These are phyloP conservation scores for Amanita molliuscula DNA, from an alignment of 768 basidiomycete genomes.

Conservation along the genomic window DNA sequence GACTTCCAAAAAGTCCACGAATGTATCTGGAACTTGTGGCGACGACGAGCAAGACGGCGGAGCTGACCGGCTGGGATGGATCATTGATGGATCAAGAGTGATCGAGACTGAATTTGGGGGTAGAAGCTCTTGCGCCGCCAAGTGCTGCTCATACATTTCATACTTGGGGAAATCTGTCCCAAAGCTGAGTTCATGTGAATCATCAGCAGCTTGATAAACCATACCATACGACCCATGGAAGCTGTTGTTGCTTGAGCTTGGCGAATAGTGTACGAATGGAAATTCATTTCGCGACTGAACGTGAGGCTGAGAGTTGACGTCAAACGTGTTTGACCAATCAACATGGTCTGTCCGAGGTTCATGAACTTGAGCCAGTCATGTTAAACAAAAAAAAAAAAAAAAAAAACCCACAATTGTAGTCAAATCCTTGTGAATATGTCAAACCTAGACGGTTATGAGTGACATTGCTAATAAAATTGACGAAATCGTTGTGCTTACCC, in stretches of 20 bases:
- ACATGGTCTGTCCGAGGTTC: neutral
- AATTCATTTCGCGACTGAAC: neutral
- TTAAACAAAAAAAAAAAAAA: too few species aligned
- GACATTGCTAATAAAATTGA: neutral
- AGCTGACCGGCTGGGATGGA: constrained; percentile 8
- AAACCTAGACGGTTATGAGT: neutral
- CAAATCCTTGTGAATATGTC: neutral
- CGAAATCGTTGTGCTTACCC: neutral
- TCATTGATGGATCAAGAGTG: constrained; percentile 2
- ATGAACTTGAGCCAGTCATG: neutral
- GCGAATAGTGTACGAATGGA: neutral
- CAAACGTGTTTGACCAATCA: neutral
- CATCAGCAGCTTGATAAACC: neutral
- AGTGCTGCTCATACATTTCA: constrained; percentile 4
- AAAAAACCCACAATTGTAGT: neutral
- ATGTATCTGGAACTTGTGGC: constrained; percentile 2
- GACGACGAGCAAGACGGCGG: constrained; percentile 11
- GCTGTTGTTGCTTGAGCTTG: neutral
- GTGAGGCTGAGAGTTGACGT: neutral
- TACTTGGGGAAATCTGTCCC: neutral
- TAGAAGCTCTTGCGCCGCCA: constrained; percentile 3
- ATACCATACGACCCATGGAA: constrained; percentile 1
- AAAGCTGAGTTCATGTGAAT: neutral
- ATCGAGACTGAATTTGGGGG: neutral
- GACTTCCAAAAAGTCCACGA: constrained; percentile 1